Percentiles rank a stretch among this genome's conserved stretches.
Evolutionary conservation across 371 early-diverging fungal species (phyloP).

Genomic region (Entomophthora muscae): DNA sequence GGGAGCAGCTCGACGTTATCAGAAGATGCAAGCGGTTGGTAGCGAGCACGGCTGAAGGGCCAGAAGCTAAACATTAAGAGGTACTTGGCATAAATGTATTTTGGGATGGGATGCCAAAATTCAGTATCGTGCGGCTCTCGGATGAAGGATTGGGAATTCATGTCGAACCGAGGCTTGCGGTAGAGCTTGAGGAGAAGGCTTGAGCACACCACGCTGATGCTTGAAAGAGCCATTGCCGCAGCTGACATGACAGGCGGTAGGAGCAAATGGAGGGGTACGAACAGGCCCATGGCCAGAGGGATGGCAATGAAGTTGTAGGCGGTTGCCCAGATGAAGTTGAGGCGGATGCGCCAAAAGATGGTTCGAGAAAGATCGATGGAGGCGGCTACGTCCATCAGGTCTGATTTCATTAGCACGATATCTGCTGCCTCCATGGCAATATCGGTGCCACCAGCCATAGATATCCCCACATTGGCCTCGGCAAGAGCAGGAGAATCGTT

Average conservation of each 20-base stretch:
- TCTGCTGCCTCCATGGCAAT: conserved; percentile 90
- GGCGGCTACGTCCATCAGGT: conserved; percentile 65
- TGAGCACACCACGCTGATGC: conserved; percentile 79
- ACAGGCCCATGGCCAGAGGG: conserved; percentile 87
- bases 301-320: conserved; percentile 78
- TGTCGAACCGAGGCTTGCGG: conserved; percentile 21
- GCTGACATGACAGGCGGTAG: conserved; percentile 87
- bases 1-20: neutral
- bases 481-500: conserved; percentile 95
- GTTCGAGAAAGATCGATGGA: conserved; percentile 66
- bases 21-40: neutral
- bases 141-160: neutral
- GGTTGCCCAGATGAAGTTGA: conserved; percentile 80
- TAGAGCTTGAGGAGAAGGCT: conserved; percentile 66
- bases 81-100: neutral
- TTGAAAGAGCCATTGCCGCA: conserved; percentile 83
- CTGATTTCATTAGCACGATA: conserved; percentile 64
- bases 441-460: conserved; percentile 82
- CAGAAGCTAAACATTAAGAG: neutral
- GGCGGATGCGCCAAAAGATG: conserved; percentile 64
- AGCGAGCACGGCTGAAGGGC: neutral
- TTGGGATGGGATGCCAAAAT: neutral
- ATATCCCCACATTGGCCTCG: conserved; percentile 86
- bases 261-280: conserved; percentile 62
- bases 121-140: neutral